Evolutionary conservation across 257 asterid genomes (phyloP).

Genomic region (Thymus mandschuricus): DNA sequence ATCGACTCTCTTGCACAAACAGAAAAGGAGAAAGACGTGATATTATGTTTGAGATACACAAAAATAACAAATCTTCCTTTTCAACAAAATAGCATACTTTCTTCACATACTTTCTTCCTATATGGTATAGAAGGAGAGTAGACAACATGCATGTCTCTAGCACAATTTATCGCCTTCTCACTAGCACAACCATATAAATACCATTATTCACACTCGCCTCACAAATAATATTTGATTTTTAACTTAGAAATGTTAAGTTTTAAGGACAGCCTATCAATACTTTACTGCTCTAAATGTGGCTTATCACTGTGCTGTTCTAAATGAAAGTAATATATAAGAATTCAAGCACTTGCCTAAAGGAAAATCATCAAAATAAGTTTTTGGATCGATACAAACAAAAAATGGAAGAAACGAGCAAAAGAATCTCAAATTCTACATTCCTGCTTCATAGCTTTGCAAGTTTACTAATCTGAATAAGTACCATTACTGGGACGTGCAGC

Average conservation of each 20-base stretch:
- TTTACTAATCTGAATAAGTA: slow-evolving; percentile 8
- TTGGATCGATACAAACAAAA: slow-evolving; percentile 1
- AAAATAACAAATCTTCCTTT: neutral
- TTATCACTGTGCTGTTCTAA: no score
- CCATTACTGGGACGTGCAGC: neutral
- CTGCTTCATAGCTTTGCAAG: neutral
- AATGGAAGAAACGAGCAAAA: neutral
- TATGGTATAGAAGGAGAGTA: neutral
- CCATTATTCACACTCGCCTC: neutral
- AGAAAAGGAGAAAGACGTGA: neutral
- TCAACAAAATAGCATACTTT: neutral
- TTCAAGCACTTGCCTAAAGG: neutral
- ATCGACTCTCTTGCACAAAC: neutral
- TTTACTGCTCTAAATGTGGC: neutral
- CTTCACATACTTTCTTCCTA: neutral
- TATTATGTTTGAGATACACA: neutral
- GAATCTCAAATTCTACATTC: slow-evolving; percentile 11
- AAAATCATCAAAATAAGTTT: neutral
- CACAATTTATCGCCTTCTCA: slow-evolving; percentile 2
- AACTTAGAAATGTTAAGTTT: neutral
- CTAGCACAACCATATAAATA: neutral
- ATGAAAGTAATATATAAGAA: neutral
- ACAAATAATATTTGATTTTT: neutral
- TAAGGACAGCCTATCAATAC: neutral
- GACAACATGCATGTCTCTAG: neutral